Evolutionary conservation across 2,329 filamentous ascomycete species (phyloP).

Genomic region (Byssochlamys sp.): DNA sequence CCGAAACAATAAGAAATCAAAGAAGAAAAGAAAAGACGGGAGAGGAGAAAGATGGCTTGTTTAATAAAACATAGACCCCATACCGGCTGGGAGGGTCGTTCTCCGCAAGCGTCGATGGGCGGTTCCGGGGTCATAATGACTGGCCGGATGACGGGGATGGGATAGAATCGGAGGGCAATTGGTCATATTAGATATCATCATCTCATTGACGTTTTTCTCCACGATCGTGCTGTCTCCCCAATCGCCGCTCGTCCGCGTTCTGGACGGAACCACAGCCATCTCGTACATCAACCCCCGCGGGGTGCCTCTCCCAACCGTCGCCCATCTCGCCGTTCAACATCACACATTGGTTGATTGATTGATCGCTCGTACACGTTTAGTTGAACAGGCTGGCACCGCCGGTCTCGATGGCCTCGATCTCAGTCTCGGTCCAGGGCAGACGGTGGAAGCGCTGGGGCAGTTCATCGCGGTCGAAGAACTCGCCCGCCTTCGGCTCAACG

Average conservation of each 20-base stretch:
- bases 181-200: not conserved
- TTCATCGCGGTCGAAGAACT: constrained; percentile 82
- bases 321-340: not conserved
- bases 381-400: constrained; percentile 65
- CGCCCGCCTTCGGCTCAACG: constrained; percentile 59
- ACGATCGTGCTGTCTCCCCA: not conserved
- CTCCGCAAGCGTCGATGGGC: not conserved
- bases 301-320: not conserved
- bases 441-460: constrained; percentile 76
- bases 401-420: constrained; percentile 94
- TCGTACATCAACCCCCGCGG: not conserved
- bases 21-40: constrained; percentile 1
- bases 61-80: not conserved
- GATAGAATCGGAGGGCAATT: not conserved
- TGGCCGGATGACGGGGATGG: not conserved
- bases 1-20: constrained; percentile 1
- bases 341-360: not conserved
- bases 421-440: constrained; percentile 60
- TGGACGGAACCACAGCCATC: not conserved
- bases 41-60: not conserved
- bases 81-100: not conserved
- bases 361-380: constrained; percentile 22
- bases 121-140: not conserved
- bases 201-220: not conserved
- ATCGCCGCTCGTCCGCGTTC: not conserved